Evolutionary conservation across 805 yeast species (phyloP).

Genomic region (Ogataea dorogensis): DNA sequence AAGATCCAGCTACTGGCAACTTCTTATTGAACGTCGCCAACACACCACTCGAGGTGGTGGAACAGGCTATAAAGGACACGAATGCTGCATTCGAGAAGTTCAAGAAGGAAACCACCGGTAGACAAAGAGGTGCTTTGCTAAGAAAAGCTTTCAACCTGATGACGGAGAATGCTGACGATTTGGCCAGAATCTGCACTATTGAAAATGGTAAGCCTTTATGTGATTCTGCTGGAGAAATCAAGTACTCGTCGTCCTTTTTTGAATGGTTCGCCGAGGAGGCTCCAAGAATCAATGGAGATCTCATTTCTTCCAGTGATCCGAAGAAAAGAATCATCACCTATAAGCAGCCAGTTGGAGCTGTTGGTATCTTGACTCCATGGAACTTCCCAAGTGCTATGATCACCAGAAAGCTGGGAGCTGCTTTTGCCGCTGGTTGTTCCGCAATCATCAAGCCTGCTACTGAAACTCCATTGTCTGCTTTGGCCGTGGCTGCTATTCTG

Average conservation of each 20-base stretch:
- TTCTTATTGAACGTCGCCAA: slow-evolving; percentile 57
- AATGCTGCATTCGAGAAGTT: slow-evolving; percentile 50
- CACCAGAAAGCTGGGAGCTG: slow-evolving; percentile 71
- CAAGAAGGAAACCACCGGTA: slow-evolving; percentile 48
- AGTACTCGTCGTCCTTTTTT: slow-evolving; percentile 70
- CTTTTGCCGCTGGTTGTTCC: slow-evolving; percentile 78
- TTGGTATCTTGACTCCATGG: slow-evolving; percentile 82
- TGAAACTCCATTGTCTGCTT: slow-evolving; percentile 72
- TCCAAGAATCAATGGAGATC: slow-evolving; percentile 66
- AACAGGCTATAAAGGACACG: slow-evolving; percentile 57
- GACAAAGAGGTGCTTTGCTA: slow-evolving; percentile 55
- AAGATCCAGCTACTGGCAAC: slow-evolving; percentile 70
- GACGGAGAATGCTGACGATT: slow-evolving; percentile 58
- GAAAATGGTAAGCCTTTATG: slow-evolving; percentile 76
- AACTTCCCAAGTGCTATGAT: slow-evolving; percentile 82
- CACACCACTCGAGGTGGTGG: slow-evolving; percentile 45
- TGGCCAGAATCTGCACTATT: slow-evolving; percentile 59
- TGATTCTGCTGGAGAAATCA: slow-evolving; percentile 72
- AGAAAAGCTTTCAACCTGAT: slow-evolving; percentile 51
- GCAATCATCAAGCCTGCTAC: slow-evolving; percentile 74
- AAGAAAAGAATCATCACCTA: slow-evolving; percentile 52
- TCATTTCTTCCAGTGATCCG: slow-evolving; percentile 53
- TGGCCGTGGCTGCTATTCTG: slow-evolving; percentile 61
- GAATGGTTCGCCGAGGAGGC: slow-evolving; percentile 91
- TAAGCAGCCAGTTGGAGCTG: slow-evolving; percentile 79